These are phyloP conservation scores for Calocybe cyanea DNA, from an alignment of 768 basidiomycete species.

Conservation along the genomic window DNA sequence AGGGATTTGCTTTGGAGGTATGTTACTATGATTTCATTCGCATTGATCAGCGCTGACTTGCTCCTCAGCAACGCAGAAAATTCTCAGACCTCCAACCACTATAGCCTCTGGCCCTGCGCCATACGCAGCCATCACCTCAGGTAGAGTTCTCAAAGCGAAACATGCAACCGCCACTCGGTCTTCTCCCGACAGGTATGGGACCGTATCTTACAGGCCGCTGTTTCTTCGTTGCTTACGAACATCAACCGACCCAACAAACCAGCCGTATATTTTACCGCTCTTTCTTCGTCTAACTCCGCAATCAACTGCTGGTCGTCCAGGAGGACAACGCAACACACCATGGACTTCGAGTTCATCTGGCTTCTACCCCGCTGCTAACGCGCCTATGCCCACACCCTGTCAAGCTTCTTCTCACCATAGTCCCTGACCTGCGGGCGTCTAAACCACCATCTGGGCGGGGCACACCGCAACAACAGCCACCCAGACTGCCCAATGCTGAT, in stretches of 20 bases:
- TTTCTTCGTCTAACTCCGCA: conserved; percentile 18
- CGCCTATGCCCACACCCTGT: conserved; percentile 13
- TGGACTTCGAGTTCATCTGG: conserved; percentile 47
- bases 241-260: conserved; percentile 18
- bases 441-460: conserved; percentile 13
- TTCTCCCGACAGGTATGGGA: conserved; percentile 73
- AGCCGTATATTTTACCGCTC: conserved; percentile 32
- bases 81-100: conserved; percentile 72
- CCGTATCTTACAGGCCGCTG: conserved; percentile 81
- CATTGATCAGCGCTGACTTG: not conserved
- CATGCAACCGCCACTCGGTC: conserved; percentile 61
- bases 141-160: conserved; percentile 82
- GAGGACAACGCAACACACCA: conserved; percentile 52
- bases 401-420: conserved; percentile 14
- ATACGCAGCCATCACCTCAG: conserved; percentile 78
- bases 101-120: conserved; percentile 43
- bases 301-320: conserved; percentile 32
- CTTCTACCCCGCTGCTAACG: conserved; percentile 17
- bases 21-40: not conserved
- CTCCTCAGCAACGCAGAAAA: conserved; percentile 69
- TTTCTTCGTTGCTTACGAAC: conserved; percentile 34
- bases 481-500: conserved; percentile 47
- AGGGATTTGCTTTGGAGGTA: too few species aligned
- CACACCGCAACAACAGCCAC: conserved; percentile 25
- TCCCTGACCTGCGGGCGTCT: conserved; percentile 16